Base-by-base conservation (phyloP, 768 basidiomycete genomes). In the Rhizopogon vesiculosus region DNA sequence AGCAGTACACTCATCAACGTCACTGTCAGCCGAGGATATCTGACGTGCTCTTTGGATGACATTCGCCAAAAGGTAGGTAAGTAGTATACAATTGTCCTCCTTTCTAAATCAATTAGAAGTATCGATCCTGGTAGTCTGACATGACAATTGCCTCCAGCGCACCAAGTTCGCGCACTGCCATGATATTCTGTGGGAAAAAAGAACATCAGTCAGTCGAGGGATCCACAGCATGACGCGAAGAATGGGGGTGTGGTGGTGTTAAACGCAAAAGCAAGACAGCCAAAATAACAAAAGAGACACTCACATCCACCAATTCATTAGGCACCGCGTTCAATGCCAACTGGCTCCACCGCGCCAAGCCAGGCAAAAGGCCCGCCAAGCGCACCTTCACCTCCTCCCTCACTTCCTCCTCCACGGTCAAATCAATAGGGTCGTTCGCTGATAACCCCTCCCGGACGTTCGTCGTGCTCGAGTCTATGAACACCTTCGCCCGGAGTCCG, bases 241-340 rank as follows among this genome's bases (percentile, higher is more conserved):
- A 28, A 18, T 18, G 3, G 29, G 25, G 6, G 22, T 25, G 4
- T 25, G 25, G 25, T 25, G 25, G 4, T 25, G 25, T 25, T 25
- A 25, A 25, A 25, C 25, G 3, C 25, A 25, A 25, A 25, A 25
- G 25, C 25, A 25, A 13, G 5, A 12, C 35, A 13, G 12, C 35
- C 12, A 38, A 38, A 38, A 4, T 13, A 19, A 19, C 29, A 10
- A 41, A 18, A 49, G 8, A 12, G 18, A 19, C 7, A 80, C 89
- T 70, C 65, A 92, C 93, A 73, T 94, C 91, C 28, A 92, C 80
- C 60, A 93, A 73, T 66, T 89, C 90, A 66, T 91, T 92, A 38
- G 89, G 91, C 53, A 86, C 66, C 16, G 80, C 81, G 59, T 83
- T 78, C 61, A 93, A 66, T 40, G 85, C 85, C 56, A 83, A 56